Conservation (phyloP, 176 grass and related monocot species). For the Oryza officinalis region DNA sequence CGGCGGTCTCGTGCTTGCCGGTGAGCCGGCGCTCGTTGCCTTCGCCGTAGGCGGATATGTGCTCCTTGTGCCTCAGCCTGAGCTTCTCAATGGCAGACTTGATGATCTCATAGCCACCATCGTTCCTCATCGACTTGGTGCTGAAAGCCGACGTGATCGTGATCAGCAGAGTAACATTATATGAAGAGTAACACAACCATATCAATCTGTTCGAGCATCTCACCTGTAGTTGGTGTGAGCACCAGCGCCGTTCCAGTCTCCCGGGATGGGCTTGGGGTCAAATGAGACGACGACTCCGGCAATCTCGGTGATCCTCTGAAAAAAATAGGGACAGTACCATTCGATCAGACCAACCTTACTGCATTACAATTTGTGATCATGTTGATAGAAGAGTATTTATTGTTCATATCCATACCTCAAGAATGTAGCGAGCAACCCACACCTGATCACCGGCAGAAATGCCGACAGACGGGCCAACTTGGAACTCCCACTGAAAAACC, state of each 20-base stretch:
- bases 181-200: background rate
- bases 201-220: background rate
- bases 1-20: slow-evolving; percentile 88
- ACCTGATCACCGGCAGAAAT: slow-evolving; percentile 80
- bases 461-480: slow-evolving; percentile 85
- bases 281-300: slow-evolving; percentile 88
- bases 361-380: background rate
- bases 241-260: slow-evolving; percentile 98
- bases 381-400: background rate
- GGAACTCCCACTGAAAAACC: slow-evolving; percentile 88
- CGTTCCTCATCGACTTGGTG: slow-evolving; percentile 92
- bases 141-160: slow-evolving; percentile 39
- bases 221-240: slow-evolving; percentile 94
- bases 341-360: background rate
- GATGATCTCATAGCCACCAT: slow-evolving; percentile 84
- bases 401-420: slow-evolving; percentile 56
- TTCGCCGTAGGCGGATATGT: slow-evolving; percentile 92
- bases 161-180: background rate
- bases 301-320: slow-evolving; percentile 96
- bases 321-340: background rate
- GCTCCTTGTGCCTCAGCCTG: slow-evolving; percentile 69
- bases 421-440: slow-evolving; percentile 94
- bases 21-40: slow-evolving; percentile 97
- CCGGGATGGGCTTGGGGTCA: slow-evolving; percentile 92
- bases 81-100: slow-evolving; percentile 86